Base-by-base conservation (phyloP, 257 asterid species). In the Solanum medicagineum region DNA sequence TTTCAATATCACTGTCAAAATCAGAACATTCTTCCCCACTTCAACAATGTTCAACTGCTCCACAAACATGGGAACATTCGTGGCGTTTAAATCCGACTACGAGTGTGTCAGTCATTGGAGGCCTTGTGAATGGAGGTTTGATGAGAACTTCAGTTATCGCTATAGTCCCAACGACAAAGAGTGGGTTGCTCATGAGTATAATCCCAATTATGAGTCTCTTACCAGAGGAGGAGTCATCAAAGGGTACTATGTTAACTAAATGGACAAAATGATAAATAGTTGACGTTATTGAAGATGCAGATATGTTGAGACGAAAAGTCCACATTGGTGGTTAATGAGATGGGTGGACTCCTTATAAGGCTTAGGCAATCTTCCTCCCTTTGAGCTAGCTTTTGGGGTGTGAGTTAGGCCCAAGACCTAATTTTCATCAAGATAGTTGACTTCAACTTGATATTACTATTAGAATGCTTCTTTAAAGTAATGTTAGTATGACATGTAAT, bases 51-150 rank as follows among this genome's bases (percentile, higher is more conserved):
- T 85, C 89, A 94, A 94, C 84, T 94, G 98, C 90, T 92, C 97
- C 49, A 94, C 98, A 81, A 94, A 94, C 53, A 91, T 94, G 93
- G 96, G 98, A 75, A 94, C 93, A 0, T 92, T 94, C 12, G 87
- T 92, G 0, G 98, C 93, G 14, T 94, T 75, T 87, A 86, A 55
- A 15, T 90, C 73, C 80, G 82, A 85, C 87, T 91, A 92, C 29
- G 81, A 74, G 13, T 93, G 97, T 87, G 47, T 63, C 16, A 24
- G 63, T 0, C 83, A 80, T 2, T 10, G 51, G 2, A 2, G 26
- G 2, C 75, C 75, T 32, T 66, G 75, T 66, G 47, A 66, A 66
- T 66, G 75, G 75, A 66, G 45, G 7, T 66, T 32, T 32, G 75
- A 66, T 66, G 75, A 66, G 47, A 66, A 29, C 0, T 66, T 66